Percentiles rank a stretch among this genome's conserved stretches.
Evolutionary conservation across 257 asterid species (phyloP).

Genomic region (Cordia subcordata): DNA sequence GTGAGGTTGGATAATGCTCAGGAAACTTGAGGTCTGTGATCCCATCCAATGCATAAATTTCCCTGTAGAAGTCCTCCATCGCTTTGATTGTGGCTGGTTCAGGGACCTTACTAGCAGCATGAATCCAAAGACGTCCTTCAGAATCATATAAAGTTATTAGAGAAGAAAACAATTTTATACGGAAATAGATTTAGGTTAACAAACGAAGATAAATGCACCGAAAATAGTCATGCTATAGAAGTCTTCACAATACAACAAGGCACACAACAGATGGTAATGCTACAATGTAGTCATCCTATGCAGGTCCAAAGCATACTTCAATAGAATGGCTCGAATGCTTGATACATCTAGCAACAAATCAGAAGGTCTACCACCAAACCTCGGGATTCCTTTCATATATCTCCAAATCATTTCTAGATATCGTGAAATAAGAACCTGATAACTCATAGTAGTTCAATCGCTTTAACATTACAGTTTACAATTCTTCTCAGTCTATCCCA

Average conservation of each 20-base stretch:
- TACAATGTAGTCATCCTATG: not conserved
- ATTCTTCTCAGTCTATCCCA: too few relatives aligned
- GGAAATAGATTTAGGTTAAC: not conserved
- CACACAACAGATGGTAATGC: too few relatives aligned
- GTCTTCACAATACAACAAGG: slow-evolving; percentile 1
- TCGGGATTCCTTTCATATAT: too few relatives aligned
- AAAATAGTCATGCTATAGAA: not conserved
- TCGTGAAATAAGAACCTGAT: too few relatives aligned
- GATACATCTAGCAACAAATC: too few relatives aligned
- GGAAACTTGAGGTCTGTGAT: slow-evolving; percentile 81
- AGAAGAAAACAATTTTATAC: not conserved
- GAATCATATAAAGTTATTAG: not conserved
- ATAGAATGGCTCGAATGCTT: too few relatives aligned
- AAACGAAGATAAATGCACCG: not conserved
- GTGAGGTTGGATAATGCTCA: slow-evolving; percentile 84
- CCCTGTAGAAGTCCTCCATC: slow-evolving; percentile 90
- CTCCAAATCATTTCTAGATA: too few relatives aligned
- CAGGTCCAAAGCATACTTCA: not conserved
- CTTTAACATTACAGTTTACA: too few relatives aligned
- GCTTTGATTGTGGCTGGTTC: slow-evolving; percentile 88
- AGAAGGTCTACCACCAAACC: too few relatives aligned
- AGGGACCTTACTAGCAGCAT: slow-evolving; percentile 93
- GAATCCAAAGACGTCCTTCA: slow-evolving; percentile 95
- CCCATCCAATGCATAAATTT: slow-evolving; percentile 81
- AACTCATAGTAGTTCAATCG: too few relatives aligned